These are phyloP conservation scores for Sporothrix variecibatus DNA, from an alignment of 2,329 filamentous ascomycete species.

Conservation along the genomic window DNA sequence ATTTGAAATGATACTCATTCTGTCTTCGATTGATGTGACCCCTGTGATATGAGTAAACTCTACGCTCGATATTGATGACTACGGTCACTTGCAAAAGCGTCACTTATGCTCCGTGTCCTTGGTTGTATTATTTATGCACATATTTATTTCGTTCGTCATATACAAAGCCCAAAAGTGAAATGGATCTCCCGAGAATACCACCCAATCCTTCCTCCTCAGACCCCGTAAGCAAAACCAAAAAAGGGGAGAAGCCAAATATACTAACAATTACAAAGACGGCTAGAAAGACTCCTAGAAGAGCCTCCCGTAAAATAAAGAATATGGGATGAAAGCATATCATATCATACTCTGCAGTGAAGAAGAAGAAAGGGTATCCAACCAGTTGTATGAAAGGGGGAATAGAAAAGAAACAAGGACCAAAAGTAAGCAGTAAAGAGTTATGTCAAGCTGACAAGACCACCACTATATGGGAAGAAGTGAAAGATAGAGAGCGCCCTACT, in stretches of 20 bases:
- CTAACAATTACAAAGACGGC: neutral
- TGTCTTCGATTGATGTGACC: neutral
- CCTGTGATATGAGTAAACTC: neutral
- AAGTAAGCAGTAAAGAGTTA: neutral
- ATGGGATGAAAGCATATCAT: neutral
- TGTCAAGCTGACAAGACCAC: neutral
- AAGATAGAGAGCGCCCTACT: slow-evolving; percentile 24
- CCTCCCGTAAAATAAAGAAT: neutral
- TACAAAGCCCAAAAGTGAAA: slow-evolving; percentile 13
- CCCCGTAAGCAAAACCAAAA: neutral
- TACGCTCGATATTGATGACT: no score
- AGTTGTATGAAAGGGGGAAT: slow-evolving; percentile 9
- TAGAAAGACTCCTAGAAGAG: neutral
- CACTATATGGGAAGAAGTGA: slow-evolving; percentile 8
- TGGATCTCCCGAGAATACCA: neutral
- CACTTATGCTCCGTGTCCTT: no score
- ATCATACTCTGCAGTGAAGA: neutral
- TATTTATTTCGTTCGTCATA: slow-evolving; percentile 13
- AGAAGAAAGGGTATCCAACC: slow-evolving; percentile 21
- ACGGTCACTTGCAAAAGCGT: no score
- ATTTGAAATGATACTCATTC: neutral
- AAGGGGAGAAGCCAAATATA: slow-evolving; percentile 2
- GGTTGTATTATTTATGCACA: neutral
- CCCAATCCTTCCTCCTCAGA: neutral
- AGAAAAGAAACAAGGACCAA: neutral